Evolutionary conservation across 441 rosid species (phyloP), one percentile per base, ranked within the genome.

Genomic region (Erodium trifolium): DNA sequence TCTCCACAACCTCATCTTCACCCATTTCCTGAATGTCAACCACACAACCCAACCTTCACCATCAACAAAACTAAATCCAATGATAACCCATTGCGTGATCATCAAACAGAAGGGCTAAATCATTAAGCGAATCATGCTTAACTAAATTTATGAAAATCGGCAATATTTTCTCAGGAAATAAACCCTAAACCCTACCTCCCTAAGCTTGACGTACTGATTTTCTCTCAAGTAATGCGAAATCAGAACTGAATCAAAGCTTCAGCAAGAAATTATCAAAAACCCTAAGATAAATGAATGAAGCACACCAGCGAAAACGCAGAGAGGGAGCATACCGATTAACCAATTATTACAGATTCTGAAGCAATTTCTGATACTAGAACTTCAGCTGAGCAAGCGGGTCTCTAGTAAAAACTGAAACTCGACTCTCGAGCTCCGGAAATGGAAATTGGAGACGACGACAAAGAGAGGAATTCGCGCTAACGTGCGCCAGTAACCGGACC

Each of bases 1-100:
- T 84, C 75, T 86, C 88, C 31, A 65, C 87, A 18, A 78, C 91
- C 74, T 81, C 84, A 35, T 81, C 84, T 1, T 77, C 76, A 0
- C 76, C 85, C 93, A 86, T 85, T 83, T 80, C 63, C 63, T 57
- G 63, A 66, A 43, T n/a, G 17, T 3, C 14, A 6, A 49, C 37
- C 31, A 60, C 59, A 73, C 4, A 67, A 66, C 55, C 67, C 16
- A 73, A 41, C 66, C 19, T 9, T 9, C 27, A 10, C 29, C 53
- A 41, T 35, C 17, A 57, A 67, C 27, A 23, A 23, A 23, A 23
- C 63, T 31, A 57, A 57, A 18, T 57, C 12, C 12, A 57, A 57
- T 18, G 27, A 23, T 2, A 57, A 8, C 63, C 13, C 27, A 57
- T 57, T 19, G 8, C 12, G 0, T 57, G 63, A 6, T 18, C 63